Percentiles rank a stretch among this genome's conserved stretches.
phyloP scores from a whole-genome alignment of 1,139 yeast species.

The Hemisphaericaspora lyxosophila region DNA sequence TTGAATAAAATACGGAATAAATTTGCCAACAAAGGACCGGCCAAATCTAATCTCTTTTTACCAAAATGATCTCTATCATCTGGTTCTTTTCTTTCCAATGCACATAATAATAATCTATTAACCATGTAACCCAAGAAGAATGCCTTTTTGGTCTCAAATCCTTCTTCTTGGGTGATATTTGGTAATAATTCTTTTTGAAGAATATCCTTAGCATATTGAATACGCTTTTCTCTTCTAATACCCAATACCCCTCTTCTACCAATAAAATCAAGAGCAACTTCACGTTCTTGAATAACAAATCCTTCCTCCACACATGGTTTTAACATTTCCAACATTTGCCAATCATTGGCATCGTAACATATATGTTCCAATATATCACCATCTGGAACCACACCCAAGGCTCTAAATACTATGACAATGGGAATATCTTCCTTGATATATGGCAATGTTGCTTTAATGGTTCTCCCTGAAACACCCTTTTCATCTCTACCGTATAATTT shows the following conservation, averaged over 20 bases:
- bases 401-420: conserved; percentile 93
- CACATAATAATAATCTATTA: conserved; percentile 89
- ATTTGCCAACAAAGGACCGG: conserved; percentile 95
- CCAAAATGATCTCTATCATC: conserved; percentile 99
- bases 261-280: conserved; percentile 94
- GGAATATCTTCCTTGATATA: conserved; percentile 96
- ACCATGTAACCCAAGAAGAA: conserved; percentile 98
- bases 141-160: conserved; percentile 95
- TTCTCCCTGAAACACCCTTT: conserved; percentile 69
- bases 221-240: conserved; percentile 95
- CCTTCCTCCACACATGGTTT: conserved; percentile 99
- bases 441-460: conserved; percentile 93
- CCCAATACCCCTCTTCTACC: conserved; percentile 98
- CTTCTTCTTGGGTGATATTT: conserved; percentile 95
- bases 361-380: conserved; percentile 98
- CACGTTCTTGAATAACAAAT: conserved; percentile 95
- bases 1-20: conserved; percentile 92
- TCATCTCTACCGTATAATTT: conserved; percentile 85
- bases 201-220: conserved; percentile 95
- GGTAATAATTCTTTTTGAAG: conserved; percentile 94
- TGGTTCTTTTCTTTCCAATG: conserved; percentile 94
- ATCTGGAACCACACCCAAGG: conserved; percentile 97
- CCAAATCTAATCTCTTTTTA: conserved; percentile 94
- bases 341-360: conserved; percentile 95
- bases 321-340: conserved; percentile 99